phyloP scores from a whole-genome alignment of 2,329 filamentous ascomycete genomes.

The Aspergillus sp. region DNA sequence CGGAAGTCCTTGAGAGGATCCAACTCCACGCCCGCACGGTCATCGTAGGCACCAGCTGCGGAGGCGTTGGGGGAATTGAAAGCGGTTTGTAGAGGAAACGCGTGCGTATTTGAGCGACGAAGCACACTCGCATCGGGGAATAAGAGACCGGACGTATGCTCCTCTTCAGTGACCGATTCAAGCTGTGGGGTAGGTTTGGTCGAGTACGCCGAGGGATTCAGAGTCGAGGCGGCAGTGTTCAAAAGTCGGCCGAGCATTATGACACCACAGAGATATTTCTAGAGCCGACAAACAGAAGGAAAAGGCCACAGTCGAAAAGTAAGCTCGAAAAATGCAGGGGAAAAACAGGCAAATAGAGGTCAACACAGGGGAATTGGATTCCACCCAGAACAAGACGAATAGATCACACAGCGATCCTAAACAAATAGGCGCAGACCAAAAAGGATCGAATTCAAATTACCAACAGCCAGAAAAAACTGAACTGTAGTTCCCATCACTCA shows the following conservation, averaged over 20 bases:
- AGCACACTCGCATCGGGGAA: conserved; percentile 47
- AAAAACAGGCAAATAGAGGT: not conserved
- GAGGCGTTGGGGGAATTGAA: conserved; percentile 45
- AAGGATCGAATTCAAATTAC: conserved; percentile 7
- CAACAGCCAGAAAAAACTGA: conserved; percentile 28
- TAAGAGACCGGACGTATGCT: conserved; percentile 49
- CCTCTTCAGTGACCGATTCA: conserved; percentile 51
- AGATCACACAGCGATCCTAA: not conserved
- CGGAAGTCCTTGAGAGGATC: conserved; percentile 46
- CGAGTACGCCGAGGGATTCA: conserved; percentile 42
- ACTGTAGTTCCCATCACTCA: conserved; percentile 36
- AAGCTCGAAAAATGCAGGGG: not conserved
- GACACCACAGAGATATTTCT: conserved; percentile 14
- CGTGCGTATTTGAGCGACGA: conserved; percentile 40
- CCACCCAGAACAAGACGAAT: not conserved
- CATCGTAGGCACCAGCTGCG: conserved; percentile 46
- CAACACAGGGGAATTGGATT: not conserved
- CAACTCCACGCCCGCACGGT: conserved; percentile 47
- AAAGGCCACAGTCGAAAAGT: conserved; percentile 5
- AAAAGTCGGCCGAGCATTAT: conserved; percentile 46
- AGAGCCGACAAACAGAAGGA: conserved; percentile 7
- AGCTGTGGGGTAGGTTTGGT: conserved; percentile 39
- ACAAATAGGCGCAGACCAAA: not conserved
- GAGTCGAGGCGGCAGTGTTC: conserved; percentile 44
- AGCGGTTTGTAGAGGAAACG: conserved; percentile 42